phyloP scores from a whole-genome alignment of 2,329 filamentous ascomycete genomes.

The Tolypocladium sp. region DNA sequence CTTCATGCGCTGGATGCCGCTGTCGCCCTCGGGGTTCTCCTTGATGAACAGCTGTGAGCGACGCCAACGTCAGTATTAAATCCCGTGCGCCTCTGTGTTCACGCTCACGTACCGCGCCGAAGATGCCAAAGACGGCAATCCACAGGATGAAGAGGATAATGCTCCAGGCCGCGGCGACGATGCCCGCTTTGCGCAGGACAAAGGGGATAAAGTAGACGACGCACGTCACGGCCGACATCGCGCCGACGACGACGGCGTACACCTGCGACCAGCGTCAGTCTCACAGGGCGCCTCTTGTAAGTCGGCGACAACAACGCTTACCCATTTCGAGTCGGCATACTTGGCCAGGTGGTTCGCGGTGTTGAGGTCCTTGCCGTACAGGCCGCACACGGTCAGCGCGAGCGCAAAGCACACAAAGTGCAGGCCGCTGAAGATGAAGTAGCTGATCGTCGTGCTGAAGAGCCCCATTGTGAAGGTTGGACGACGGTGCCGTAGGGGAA shows the following conservation, averaged over 20 bases:
- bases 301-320: conserved; percentile 25
- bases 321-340: conserved; percentile 60
- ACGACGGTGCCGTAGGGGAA: background rate
- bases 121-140: conserved; percentile 75
- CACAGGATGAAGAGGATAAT: conserved; percentile 66
- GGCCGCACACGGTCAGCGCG: conserved; percentile 65
- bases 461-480: conserved; percentile 30
- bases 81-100: background rate
- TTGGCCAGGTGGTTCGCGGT: conserved; percentile 37
- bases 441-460: conserved; percentile 34
- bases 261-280: conserved; percentile 28
- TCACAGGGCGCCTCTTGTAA: background rate
- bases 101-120: conserved; percentile 50
- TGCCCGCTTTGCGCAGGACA: conserved; percentile 38
- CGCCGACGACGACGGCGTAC: conserved; percentile 64
- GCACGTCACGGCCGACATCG: conserved; percentile 54
- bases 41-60: conserved; percentile 56
- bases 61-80: background rate
- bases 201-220: conserved; percentile 58
- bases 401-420: conserved; percentile 71
- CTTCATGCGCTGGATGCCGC: conserved; percentile 67
- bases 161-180: conserved; percentile 58
- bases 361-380: conserved; percentile 65
- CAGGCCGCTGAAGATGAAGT: conserved; percentile 49
- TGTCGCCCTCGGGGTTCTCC: conserved; percentile 54